A percentile compares a stretch with the other conserved stretches of the same genome.
phyloP scores from a whole-genome alignment of 345 rosid genomes.

The Brassica juncea region DNA sequence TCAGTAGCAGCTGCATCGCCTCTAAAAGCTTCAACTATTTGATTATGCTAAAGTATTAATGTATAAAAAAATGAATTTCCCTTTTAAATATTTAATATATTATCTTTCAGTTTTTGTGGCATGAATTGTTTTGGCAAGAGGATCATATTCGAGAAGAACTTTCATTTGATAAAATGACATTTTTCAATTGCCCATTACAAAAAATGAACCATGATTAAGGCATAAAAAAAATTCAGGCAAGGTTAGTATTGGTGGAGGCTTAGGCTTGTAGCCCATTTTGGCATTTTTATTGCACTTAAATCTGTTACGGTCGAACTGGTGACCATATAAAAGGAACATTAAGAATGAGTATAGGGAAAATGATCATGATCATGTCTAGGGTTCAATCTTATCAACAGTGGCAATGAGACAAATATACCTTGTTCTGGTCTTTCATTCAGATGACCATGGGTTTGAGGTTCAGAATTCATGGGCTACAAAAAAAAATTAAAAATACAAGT shows the following conservation, averaged over 20 bases:
- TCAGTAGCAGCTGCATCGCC: constrained; percentile 29
- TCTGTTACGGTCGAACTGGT: not conserved
- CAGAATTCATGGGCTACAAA: not conserved
- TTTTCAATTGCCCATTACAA: constrained; percentile 15
- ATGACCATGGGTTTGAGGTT: not conserved
- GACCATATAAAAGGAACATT: no score
- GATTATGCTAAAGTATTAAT: constrained; percentile 29
- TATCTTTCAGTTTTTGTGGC: not conserved
- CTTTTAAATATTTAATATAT: constrained; percentile 4
- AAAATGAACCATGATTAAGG: constrained; percentile 30
- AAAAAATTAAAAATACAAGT: not conserved
- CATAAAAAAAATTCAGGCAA: constrained; percentile 25
- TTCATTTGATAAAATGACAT: constrained; percentile 25
- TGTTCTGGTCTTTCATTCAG: not conserved
- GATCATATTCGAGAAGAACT: constrained; percentile 33
- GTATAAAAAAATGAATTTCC: not conserved
- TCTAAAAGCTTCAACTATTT: constrained; percentile 37
- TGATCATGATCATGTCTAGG: not conserved
- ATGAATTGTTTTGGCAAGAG: constrained; percentile 16
- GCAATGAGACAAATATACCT: not conserved
- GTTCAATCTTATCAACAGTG: not conserved
- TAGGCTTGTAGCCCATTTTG: constrained; percentile 33
- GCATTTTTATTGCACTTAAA: constrained; percentile 24
- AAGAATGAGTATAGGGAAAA: no score
- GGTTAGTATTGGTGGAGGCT: constrained; percentile 38